Conservation (phyloP, 192 early-diverging fungal genomes). For the Irineochytrium annulatum region DNA sequence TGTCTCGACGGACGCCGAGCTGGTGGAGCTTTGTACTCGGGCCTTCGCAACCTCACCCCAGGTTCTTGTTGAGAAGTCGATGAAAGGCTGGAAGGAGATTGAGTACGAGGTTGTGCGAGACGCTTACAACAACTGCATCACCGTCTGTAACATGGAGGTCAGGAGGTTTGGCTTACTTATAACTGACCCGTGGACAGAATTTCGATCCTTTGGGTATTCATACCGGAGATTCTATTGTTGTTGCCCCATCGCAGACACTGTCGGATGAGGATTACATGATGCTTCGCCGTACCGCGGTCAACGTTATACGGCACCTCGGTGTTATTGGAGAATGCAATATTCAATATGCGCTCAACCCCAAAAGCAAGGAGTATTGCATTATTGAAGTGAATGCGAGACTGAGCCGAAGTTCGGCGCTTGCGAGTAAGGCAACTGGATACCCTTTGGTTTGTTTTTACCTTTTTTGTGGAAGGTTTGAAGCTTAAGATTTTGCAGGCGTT, state of each 20-base stretch:
- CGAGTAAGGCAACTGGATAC: conserved; percentile 97
- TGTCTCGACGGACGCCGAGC: conserved; percentile 82
- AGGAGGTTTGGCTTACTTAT: conserved; percentile 5
- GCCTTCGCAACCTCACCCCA: conserved; percentile 92
- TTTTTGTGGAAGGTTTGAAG: conserved; percentile 2
- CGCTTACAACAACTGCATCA: conserved; percentile 93
- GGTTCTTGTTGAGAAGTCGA: conserved; percentile 88
- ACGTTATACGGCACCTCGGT: conserved; percentile 94
- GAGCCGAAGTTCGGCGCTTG: conserved; percentile 86
- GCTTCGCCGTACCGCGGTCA: conserved; percentile 93
- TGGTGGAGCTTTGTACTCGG: conserved; percentile 73
- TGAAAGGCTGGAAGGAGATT: conserved; percentile 99
- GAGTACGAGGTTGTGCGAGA: conserved; percentile 99
- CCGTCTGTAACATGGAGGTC: conserved; percentile 98
- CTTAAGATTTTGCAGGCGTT: conserved; percentile 61
- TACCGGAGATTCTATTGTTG: conserved; percentile 99
- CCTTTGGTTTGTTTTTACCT: conserved; percentile 52
- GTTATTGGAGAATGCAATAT: conserved; percentile 99
- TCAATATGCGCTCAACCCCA: conserved; percentile 95
- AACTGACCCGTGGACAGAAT: conserved; percentile 50
- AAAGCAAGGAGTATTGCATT: conserved; percentile 92
- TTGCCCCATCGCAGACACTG: conserved; percentile 95
- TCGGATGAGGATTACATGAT: conserved; percentile 99
- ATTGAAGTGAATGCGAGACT: conserved; percentile 99
- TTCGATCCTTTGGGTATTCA: conserved; percentile 99